phyloP scores from a whole-genome alignment of 768 basidiomycete species.

The Trametes cingulata region DNA sequence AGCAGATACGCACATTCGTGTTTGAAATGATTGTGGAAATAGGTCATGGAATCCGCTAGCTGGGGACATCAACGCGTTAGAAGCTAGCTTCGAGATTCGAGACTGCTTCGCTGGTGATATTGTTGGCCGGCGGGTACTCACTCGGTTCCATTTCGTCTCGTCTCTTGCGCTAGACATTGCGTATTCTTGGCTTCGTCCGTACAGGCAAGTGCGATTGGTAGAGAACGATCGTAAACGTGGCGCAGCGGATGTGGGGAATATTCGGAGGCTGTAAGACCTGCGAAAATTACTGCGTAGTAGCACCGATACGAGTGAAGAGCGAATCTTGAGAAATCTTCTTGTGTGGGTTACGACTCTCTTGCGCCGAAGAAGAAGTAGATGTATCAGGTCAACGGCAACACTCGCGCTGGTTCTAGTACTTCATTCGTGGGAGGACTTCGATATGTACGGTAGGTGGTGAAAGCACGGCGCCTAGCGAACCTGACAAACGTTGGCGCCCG shows the following conservation, averaged over 20 bases:
- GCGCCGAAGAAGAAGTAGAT: too few relatives aligned
- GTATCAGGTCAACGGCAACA: too few relatives aligned
- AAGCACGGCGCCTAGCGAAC: too few relatives aligned
- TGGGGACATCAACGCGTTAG: background rate
- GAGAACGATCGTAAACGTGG: background rate
- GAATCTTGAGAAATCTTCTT: background rate
- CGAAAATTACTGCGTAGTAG: background rate
- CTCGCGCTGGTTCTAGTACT: too few relatives aligned
- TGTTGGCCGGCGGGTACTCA: constrained; percentile 4
- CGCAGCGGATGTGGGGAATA: background rate
- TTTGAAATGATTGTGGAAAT: constrained; percentile 43
- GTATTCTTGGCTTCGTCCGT: background rate
- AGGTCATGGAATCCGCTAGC: constrained; percentile 24
- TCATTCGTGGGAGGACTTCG: too few relatives aligned
- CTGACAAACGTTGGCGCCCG: too few relatives aligned
- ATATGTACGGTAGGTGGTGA: too few relatives aligned
- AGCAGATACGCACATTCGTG: constrained; percentile 42
- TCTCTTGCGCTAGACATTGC: constrained; percentile 23
- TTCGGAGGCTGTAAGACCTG: background rate
- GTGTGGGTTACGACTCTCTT: too few relatives aligned
- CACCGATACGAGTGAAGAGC: background rate
- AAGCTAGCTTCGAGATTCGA: background rate
- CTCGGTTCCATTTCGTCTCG: constrained; percentile 23
- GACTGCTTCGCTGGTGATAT: background rate
- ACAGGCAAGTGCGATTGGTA: background rate